These are phyloP conservation scores for Neurospora pannonica DNA, from an alignment of 495 filamentous ascomycete species.

Conservation along the genomic window DNA sequence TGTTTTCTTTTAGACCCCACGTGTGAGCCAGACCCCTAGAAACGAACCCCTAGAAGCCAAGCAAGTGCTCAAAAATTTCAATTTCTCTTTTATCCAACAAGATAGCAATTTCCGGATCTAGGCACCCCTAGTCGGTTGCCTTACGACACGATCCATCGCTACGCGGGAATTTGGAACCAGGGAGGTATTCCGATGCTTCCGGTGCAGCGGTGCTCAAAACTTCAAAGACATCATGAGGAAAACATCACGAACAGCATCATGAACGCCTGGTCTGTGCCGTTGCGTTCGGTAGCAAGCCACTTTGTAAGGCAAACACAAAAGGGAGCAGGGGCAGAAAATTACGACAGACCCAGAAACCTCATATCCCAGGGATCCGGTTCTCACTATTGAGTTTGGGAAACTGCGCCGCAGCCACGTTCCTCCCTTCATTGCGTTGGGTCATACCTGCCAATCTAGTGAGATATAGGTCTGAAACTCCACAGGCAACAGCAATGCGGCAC, in stretches of 20 bases:
- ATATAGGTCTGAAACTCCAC: not conserved
- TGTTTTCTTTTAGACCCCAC: not conserved
- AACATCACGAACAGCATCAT: not conserved
- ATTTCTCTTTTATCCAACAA: not conserved
- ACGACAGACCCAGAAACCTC: not conserved
- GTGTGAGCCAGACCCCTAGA: not conserved
- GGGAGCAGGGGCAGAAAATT: not conserved
- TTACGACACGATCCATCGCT: not conserved
- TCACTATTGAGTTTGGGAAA: not conserved
- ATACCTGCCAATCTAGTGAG: not conserved
- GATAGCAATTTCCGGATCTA: not conserved
- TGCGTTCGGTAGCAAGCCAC: not conserved
- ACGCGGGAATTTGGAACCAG: not conserved
- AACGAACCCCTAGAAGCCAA: not conserved
- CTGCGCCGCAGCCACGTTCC: not conserved
- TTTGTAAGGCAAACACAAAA: not conserved
- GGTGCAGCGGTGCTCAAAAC: not conserved
- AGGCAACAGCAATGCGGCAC: not conserved
- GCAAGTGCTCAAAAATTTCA: not conserved
- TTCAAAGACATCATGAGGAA: not conserved
- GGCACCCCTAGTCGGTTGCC: not conserved
- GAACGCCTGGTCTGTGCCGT: not conserved
- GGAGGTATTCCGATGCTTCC: not conserved
- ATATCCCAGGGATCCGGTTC: not conserved
- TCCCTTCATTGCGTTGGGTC: not conserved